Evolutionary conservation across 495 filamentous ascomycete genomes (phyloP), one percentile per base, ranked within the genome.

Genomic region (Melanomma pulvis-pyrius): DNA sequence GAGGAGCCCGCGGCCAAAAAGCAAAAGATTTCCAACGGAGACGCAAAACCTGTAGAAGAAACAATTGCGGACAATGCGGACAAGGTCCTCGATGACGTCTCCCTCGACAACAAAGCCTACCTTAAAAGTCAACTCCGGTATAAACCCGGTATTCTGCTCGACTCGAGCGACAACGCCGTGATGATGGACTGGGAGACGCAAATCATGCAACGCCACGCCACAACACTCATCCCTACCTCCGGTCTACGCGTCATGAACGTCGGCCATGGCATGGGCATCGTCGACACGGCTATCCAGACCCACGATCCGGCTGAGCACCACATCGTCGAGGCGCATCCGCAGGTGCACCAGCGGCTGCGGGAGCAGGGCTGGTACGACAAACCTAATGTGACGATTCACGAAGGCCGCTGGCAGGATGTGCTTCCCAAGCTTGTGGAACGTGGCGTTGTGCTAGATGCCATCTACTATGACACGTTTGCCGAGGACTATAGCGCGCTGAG

Each of bases 101-200:
- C 58, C 5, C 26, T 59, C n/a, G 65, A 67, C 24, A 89, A 86
- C 69, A 77, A 83, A 48, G 82, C 83, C 12, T 97, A 93, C 73
- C 84, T 97, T 1, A 79, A 83, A 29, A 88, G 87, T 0, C 78
- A 82, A 13, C 82, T 97, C 5, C 88, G 82, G 15, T 94, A 92
- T 78, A 76, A 80, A 24, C 79, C 82, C 22, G 85, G 87, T 50
- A 87, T 88, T 26, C 82, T 97, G 9, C 82, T 96, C 1, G 92
- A 97, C 68, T 79, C 81, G 8, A 84, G 86, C 55, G 79, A 83
- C 5, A 97, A 97, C 73, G 90, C 91, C 28, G 90, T 96, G 0
- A 96, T 97, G 92, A 89, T 97, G 92, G 81, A 88, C 25, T 96
- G 92, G 92, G 92, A 97, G 76, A 87, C 87, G 0, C 83, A 86